Evolutionary conservation across 2,329 filamentous ascomycete genomes (phyloP).

Genomic region (Calonectria crousiana): DNA sequence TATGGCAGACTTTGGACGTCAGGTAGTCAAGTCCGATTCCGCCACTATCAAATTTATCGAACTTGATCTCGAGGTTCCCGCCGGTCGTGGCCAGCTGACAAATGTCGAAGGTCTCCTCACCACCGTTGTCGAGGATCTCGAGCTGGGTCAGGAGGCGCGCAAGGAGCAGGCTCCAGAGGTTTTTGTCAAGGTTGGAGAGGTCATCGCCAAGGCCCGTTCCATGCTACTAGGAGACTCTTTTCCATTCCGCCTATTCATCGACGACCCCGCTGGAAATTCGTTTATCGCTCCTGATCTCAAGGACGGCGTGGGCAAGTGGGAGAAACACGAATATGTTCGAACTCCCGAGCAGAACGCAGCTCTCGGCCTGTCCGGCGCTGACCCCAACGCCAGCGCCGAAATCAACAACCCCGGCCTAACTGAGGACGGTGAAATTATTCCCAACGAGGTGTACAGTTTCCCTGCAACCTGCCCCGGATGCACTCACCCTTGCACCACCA

Average conservation of each 20-base stretch:
- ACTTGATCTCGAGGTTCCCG: conserved; percentile 91
- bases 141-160: conserved; percentile 83
- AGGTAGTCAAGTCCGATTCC: conserved; percentile 92
- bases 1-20: conserved; percentile 81
- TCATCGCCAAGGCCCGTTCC: conserved; percentile 79
- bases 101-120: conserved; percentile 91
- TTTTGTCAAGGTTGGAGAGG: conserved; percentile 79
- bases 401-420: conserved; percentile 63
- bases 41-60: conserved; percentile 90
- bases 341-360: conserved; percentile 88
- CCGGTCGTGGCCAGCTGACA: conserved; percentile 90
- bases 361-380: conserved; percentile 79
- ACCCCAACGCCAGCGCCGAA: conserved; percentile 66
- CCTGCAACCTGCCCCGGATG: conserved; percentile 94
- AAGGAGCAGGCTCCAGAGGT: conserved; percentile 84
- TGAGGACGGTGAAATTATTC: conserved; percentile 82
- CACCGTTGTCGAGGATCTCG: conserved; percentile 83
- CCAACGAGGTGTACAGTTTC: conserved; percentile 93
- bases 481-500: conserved; percentile 85
- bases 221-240: conserved; percentile 85
- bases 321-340: conserved; percentile 84
- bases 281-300: conserved; percentile 92
- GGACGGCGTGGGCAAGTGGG: conserved; percentile 87
- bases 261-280: conserved; percentile 95
- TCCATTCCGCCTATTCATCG: conserved; percentile 88